Base-by-base conservation (phyloP, 192 early-diverging fungal genomes). In the Mortierella claussenii region DNA sequence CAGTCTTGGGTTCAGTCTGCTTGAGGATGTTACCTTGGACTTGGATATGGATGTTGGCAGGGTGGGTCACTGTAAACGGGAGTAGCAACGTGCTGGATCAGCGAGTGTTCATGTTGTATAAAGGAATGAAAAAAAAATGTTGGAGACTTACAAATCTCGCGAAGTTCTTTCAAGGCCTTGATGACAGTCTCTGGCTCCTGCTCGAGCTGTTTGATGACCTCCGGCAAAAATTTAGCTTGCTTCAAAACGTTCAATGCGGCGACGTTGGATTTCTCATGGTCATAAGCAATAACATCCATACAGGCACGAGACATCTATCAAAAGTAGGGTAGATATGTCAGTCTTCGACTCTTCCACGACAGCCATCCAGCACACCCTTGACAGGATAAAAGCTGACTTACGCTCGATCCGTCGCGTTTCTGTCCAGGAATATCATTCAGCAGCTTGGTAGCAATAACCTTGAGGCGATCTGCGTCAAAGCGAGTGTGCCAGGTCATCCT, bases 401-500 rank as follows among this genome's bases (percentile, higher is more conserved):
- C 84, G 37, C 73, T 50, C n/a, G 78, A 64, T 15, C 87, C 87
- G 56, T 89, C 86, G 23, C 87, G 76, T 48, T 89, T 89, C 20
- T 81, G 51, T 40, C 70, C 53, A 28, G 87, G 87, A 45, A 89
- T 83, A 32, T 89, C 84, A 54, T 87, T 86, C 42, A 87, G 34
- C 15, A 84, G 55, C 60, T 87, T 85, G 30, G 67, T 70, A 6
- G 84, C 78, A 37, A 82, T 79, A 30, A 85, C 83, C 45, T 87
- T 87, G n/a, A 89, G 65, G 47, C 86, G 80, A 32, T 88, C 86
- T 0, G 46, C 61, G 36, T 82, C 80, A 44, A 88, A 88, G 59
- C 84, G 69, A 6, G 87, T 85, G 59, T 86, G 50, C 85, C 83
- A 88, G 24, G 86, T 56, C 54, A 84, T 79, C 65, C 85, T 80